Percentiles rank a stretch among this genome's conserved stretches.
phyloP scores from a whole-genome alignment of 495 filamentous ascomycete genomes.

The Cercophora samala region DNA sequence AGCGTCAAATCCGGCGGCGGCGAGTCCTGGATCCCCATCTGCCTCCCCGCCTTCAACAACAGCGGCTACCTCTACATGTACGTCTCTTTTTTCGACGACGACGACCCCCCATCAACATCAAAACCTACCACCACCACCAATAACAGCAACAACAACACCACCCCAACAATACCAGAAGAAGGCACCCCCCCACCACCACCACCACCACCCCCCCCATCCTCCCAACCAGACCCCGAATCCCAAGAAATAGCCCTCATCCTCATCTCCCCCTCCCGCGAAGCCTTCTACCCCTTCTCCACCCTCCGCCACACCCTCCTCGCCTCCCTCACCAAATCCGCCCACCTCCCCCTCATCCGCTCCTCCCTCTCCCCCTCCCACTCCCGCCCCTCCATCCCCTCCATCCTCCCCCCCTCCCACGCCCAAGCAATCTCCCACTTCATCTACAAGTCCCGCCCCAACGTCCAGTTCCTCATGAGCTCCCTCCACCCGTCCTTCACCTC shows the following conservation, averaged over 20 bases:
- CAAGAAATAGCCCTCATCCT: constrained; percentile 87
- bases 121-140: constrained; percentile 27
- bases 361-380: constrained; percentile 68
- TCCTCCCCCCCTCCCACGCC: constrained; percentile 63
- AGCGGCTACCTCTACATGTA: constrained; percentile 99
- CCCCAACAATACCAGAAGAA: constrained; percentile 15
- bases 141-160: no score
- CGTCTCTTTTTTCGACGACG: constrained; percentile 75
- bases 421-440: constrained; percentile 73
- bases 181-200: constrained; percentile 18
- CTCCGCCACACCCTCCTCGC: constrained; percentile 80
- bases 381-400: constrained; percentile 63
- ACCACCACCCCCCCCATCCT: neutral
- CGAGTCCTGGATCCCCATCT: constrained; percentile 97
- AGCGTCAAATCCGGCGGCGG: constrained; percentile 81
- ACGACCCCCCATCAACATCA: constrained; percentile 20
- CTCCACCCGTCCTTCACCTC: constrained; percentile 61
- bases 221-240: constrained; percentile 34
- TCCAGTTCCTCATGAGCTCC: constrained; percentile 90
- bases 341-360: constrained; percentile 67
- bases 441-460: constrained; percentile 89
- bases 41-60: constrained; percentile 95
- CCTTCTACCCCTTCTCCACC: constrained; percentile 80
- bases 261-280: constrained; percentile 88
- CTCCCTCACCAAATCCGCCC: constrained; percentile 70